Evolutionary conservation across 495 filamentous ascomycete genomes (phyloP).

Genomic region (Cladorrhinum samala): DNA sequence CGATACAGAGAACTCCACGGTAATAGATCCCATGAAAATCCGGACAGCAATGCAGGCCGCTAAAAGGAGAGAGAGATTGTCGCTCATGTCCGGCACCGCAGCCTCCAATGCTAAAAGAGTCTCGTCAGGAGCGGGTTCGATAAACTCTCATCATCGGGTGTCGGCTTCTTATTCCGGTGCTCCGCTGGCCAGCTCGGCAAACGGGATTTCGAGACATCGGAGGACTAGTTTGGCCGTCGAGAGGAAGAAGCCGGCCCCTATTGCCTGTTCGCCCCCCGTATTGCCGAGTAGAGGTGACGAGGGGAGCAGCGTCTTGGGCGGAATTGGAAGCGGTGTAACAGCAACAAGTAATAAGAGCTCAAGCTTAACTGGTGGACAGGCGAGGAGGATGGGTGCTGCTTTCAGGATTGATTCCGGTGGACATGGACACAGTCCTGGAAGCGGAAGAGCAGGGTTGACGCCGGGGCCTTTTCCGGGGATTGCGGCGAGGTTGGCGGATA

Average conservation of each 20-base stretch:
- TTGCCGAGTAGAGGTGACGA: slow-evolving; percentile 6
- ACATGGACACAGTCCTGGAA: neutral
- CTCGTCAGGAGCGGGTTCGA: slow-evolving; percentile 25
- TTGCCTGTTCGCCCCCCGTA: slow-evolving; percentile 38
- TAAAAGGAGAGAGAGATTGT: slow-evolving; percentile 38
- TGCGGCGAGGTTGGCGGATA: neutral
- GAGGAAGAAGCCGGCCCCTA: slow-evolving; percentile 38
- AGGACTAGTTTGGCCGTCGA: slow-evolving; percentile 29
- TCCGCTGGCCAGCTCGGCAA: slow-evolving; percentile 31
- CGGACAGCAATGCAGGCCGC: slow-evolving; percentile 40
- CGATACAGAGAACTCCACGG: slow-evolving; percentile 38
- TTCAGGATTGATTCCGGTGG: neutral
- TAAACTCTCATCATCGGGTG: slow-evolving; percentile 17
- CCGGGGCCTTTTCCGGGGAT: slow-evolving; percentile 2
- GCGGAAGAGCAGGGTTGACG: neutral
- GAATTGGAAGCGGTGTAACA: slow-evolving; percentile 1
- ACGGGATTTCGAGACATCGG: slow-evolving; percentile 41
- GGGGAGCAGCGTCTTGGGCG: slow-evolving; percentile 1
- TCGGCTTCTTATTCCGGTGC: slow-evolving; percentile 26
- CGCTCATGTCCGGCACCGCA: slow-evolving; percentile 21
- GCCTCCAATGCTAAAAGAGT: slow-evolving; percentile 29
- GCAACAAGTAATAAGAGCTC: too few relatives aligned
- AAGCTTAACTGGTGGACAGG: slow-evolving; percentile 37
- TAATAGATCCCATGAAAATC: slow-evolving; percentile 39
- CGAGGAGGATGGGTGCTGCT: slow-evolving; percentile 34